Evolutionary conservation across 257 asterid species (phyloP).

Genomic region (Solanum appendiculatum): DNA sequence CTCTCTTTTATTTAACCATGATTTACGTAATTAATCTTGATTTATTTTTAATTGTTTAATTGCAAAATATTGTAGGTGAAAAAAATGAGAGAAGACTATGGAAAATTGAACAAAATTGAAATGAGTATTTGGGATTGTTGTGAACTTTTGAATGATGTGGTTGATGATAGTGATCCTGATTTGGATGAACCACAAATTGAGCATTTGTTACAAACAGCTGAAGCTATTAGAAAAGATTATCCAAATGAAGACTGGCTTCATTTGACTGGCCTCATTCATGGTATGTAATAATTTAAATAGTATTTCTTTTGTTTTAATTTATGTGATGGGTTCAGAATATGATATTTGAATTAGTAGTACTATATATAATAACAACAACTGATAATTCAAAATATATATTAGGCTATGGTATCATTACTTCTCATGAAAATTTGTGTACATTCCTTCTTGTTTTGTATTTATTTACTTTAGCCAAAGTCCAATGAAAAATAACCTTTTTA

Average conservation of each 20-base stretch:
- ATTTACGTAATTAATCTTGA: not conserved
- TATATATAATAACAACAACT: not conserved
- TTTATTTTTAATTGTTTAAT: not conserved
- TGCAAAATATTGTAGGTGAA: not conserved
- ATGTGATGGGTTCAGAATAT: not conserved
- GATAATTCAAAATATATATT: not conserved
- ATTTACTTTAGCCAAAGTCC: not conserved
- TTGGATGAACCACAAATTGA: slow-evolving; percentile 1
- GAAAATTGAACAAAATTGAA: not conserved
- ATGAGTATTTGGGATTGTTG: slow-evolving; percentile 39
- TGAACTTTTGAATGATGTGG: slow-evolving; percentile 25
- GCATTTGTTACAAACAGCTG: not conserved
- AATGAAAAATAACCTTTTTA: not conserved
- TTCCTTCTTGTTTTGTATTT: not conserved
- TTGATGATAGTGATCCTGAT: slow-evolving; percentile 3
- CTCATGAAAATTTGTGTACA: too few relatives aligned
- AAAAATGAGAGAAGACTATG: not conserved
- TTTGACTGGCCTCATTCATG: slow-evolving; percentile 14
- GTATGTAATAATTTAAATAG: not conserved
- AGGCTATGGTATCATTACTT: too few relatives aligned
- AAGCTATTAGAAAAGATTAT: not conserved
- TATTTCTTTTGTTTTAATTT: not conserved
- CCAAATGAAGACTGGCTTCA: not conserved
- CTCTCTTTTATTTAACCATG: not conserved
- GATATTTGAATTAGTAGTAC: not conserved